Evolutionary conservation across 371 early-diverging fungal genomes (phyloP), one percentile per base, ranked within the genome.

Genomic region (Saksenaea oblongispora): DNA sequence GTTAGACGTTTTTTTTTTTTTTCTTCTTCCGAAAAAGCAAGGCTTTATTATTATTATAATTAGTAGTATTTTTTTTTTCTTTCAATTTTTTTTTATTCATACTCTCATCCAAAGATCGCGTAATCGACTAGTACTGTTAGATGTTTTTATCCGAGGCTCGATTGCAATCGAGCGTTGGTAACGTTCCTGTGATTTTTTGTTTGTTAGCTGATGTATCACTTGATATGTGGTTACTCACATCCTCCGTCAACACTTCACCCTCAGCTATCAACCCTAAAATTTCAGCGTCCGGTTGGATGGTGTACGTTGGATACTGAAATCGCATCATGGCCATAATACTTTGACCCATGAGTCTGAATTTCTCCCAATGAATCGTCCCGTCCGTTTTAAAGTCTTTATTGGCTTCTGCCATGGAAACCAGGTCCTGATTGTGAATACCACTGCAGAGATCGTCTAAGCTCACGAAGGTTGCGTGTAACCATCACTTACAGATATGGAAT

Each of bases 321-420:
- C 72, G 69, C 72, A 79, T 74, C 44, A 81, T 77, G 0, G 67
- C 75, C 67, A 80, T 64, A 26, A 87, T 82, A 0, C 77, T 76
- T 31, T 55, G 56, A 2, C 85, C 82, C 83, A 87, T 82, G 39
- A 87, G 54, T 18, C 76, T 63, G 67, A 85, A 87, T 58, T 87
- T 87, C 61, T 87, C 83, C 87, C 87, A 87, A 34, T 87, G 85
- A 37, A 87, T 68, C 3, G 82, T 74, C 1, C 84, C 82, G 55
- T 84, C 84, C n/a, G 71, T 51, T 34, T 78, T 78, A 36, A 80
- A 78, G 54, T 87, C 87, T 44, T 79, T 80, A 66, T 87, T 87
- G 57, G 83, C 87, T 62, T 87, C 87, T 18, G 83, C 76, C 17
- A 84, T 72, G 24, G 84, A 83, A 14, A 87, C 64, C 54, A 87